A percentile compares a stretch with the other conserved stretches of the same genome.
These are phyloP conservation scores for Gaertneriomyces sp. DNA, from an alignment of 192 early-diverging fungal species.

Conservation along the genomic window DNA sequence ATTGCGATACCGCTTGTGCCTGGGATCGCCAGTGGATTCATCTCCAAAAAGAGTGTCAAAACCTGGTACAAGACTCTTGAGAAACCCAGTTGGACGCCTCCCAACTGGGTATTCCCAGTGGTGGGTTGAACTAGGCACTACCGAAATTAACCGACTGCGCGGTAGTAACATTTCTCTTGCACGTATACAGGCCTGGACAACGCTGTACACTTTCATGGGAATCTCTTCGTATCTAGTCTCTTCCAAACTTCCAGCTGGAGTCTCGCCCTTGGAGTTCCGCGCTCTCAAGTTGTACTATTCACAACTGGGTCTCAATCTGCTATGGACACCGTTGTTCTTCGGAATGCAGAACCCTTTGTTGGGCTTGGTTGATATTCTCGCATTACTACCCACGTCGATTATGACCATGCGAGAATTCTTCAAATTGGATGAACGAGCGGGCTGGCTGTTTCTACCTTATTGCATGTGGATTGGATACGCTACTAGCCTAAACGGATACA, in stretches of 20 bases:
- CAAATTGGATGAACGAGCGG: constrained; percentile 21
- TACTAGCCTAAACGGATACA: background rate
- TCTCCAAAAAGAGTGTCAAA: constrained; percentile 9
- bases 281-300: constrained; percentile 20
- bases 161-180: background rate
- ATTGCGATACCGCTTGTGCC: constrained; percentile 17
- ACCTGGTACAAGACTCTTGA: constrained; percentile 27
- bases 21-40: constrained; percentile 12
- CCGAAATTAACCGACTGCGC: no score
- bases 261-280: background rate
- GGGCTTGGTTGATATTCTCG: constrained; percentile 18
- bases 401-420: constrained; percentile 19
- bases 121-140: background rate
- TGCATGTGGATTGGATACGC: constrained; percentile 24
- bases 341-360: background rate
- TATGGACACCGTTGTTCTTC: constrained; percentile 34
- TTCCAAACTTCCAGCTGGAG: background rate
- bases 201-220: constrained; percentile 28
- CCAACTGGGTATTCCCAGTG: constrained; percentile 24
- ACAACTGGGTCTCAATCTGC: constrained; percentile 27
- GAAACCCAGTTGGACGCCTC: constrained; percentile 28
- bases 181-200: constrained; percentile 19
- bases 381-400: constrained; percentile 7
- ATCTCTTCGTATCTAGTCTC: constrained; percentile 18
- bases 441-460: constrained; percentile 28